A percentile compares a stretch with the other conserved stretches of the same genome.
Conservation (phyloP, 805 yeast genomes). For the Candida qinlingensis region DNA sequence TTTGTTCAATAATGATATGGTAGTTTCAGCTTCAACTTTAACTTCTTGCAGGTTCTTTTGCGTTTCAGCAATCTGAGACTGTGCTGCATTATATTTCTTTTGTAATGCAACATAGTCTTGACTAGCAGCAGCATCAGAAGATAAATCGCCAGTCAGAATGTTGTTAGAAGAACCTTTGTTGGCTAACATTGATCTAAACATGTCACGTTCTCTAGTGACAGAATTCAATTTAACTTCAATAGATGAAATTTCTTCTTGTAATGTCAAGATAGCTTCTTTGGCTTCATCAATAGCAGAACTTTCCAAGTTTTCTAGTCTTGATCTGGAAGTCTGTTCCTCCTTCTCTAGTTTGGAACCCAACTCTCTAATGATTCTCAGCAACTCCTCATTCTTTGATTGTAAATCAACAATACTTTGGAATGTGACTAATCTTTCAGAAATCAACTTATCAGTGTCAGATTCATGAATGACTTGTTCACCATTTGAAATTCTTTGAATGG, state of each 20-base stretch:
- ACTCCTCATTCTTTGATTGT: constrained; percentile 68
- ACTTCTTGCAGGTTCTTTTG: constrained; percentile 23
- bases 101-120: constrained; percentile 9
- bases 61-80: constrained; percentile 10
- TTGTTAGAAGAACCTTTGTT: constrained; percentile 17
- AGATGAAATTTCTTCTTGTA: constrained; percentile 53
- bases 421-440: constrained; percentile 66
- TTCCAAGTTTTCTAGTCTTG: constrained; percentile 35
- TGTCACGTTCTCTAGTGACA: constrained; percentile 63
- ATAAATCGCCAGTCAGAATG: constrained; percentile 16
- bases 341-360: constrained; percentile 68
- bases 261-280: constrained; percentile 56
- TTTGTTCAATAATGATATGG: constrained; percentile 43
- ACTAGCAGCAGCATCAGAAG: not conserved
- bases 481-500: constrained; percentile 46
- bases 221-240: constrained; percentile 48
- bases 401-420: constrained; percentile 64
- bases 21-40: constrained; percentile 35
- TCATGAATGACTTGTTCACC: constrained; percentile 31
- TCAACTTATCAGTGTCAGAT: constrained; percentile 66
- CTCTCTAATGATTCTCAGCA: constrained; percentile 62
- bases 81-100: constrained; percentile 13
- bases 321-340: constrained; percentile 40
- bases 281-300: constrained; percentile 55
- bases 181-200: constrained; percentile 37